Base-by-base conservation (phyloP, 192 early-diverging fungal species). In the Backusella parvicylindrica region DNA sequence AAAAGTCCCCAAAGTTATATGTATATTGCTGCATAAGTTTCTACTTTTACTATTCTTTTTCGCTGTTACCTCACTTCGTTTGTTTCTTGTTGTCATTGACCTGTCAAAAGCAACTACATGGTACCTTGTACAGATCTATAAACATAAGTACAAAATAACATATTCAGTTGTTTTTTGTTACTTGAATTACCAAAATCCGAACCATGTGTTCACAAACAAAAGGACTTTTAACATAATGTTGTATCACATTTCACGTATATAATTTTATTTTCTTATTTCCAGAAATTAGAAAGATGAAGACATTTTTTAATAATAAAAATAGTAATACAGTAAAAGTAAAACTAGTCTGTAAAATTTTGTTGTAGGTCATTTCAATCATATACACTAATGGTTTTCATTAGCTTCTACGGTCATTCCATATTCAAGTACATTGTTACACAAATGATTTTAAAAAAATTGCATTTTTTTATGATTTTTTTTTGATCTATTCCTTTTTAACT, bases 181-280 rank as follows among this genome's bases (percentile, higher is more conserved):
- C 50, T 53, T 53, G n/a, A 23, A 53, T 23, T 53, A 53, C 21
- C 21, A 53, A 53, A 53, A 53, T 23, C 50, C 50, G 50, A 53
- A 53, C 50, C 50, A 53, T 53, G 50, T 53, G 50, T 53, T 53
- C 50, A 53, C 23, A 53, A 53, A 53, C 43, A 53, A 53, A 53
- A 53, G 50, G 50, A 53, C 50, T 53, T 53, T 53, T 23, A 53
- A 53, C 50, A 21, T 26, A 53, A 53, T 53, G 50, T 11, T 53
- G 50, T 53, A 53, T 53, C 50, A 53, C 50, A 53, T 53, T 53
- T 53, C 50, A n/a, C 21, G 6, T 53, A 23, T 53, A 53, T n/a
- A 53, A 53, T 53, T 23, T 23, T 53, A 53, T 53, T 11, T 53
- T 23, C 50, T 53, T 53, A 26, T 53, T 53, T 53, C 5, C 50